phyloP scores from a whole-genome alignment of 257 asterid species.

The Plectranthus barbatus region DNA sequence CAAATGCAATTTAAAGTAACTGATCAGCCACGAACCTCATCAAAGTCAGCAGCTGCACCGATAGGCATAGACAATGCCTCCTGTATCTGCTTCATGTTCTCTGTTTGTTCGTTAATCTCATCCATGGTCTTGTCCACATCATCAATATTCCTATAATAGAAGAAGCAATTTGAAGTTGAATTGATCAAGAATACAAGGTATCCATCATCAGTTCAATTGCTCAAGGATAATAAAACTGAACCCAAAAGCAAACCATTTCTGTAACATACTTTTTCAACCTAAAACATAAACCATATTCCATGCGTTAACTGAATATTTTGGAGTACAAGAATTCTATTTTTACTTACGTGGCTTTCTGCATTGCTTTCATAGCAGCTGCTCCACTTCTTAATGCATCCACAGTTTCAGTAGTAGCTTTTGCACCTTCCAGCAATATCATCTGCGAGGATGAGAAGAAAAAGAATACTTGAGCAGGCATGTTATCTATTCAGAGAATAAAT shows the following conservation, averaged over 20 bases:
- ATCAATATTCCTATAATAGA: conserved; percentile 51
- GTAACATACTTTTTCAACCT: too few relatives aligned
- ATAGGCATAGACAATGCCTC: conserved; percentile 71
- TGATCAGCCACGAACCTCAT: conserved; percentile 34
- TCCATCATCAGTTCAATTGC: background rate
- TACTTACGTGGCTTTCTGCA: conserved; percentile 67
- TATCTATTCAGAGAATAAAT: background rate
- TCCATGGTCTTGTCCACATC: conserved; percentile 95
- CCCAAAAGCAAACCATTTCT: too few relatives aligned
- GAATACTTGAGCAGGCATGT: conserved; percentile 1
- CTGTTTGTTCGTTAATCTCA: conserved; percentile 85
- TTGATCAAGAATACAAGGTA: background rate
- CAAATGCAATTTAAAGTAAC: background rate
- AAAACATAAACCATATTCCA: background rate
- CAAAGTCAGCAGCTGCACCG: conserved; percentile 62
- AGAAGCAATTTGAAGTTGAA: background rate
- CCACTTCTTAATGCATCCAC: conserved; percentile 66
- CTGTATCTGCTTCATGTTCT: conserved; percentile 80
- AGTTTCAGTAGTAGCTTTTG: conserved; percentile 69
- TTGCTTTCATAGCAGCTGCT: conserved; percentile 69
- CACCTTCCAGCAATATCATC: conserved; percentile 77
- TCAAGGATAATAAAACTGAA: too few relatives aligned
- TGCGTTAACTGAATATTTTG: background rate
- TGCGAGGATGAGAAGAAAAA: conserved; percentile 2
- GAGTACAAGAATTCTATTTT: background rate